A percentile compares a stretch with the other conserved stretches of the same genome.
Conservation (phyloP, 2,329 filamentous ascomycete species). For the Lomentospora prolificans region DNA sequence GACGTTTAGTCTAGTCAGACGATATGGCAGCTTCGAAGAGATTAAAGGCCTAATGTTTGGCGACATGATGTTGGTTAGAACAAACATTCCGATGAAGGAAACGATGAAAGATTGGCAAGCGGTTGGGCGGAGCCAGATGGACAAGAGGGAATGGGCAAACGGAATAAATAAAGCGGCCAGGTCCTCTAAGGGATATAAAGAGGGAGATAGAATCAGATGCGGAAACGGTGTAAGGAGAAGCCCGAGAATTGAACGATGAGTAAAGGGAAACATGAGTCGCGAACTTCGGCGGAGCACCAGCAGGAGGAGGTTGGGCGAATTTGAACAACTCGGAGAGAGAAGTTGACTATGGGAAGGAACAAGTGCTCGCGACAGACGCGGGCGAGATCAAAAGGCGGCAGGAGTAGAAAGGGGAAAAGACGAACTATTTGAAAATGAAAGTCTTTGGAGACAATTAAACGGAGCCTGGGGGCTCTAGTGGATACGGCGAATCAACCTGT, state of each 20-base stretch:
- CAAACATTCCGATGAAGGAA: conserved; percentile 31
- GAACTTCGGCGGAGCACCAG: neutral
- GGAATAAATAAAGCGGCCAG: conserved; percentile 1
- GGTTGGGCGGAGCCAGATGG: conserved; percentile 6
- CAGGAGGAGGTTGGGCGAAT: conserved; percentile 7
- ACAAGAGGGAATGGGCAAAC: conserved; percentile 6
- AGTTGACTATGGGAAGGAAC: conserved; percentile 7
- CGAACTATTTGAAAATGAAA: conserved; percentile 12
- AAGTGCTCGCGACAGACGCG: conserved; percentile 5
- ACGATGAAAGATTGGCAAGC: conserved; percentile 14
- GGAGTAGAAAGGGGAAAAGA: conserved; percentile 12
- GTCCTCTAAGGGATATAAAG: neutral
- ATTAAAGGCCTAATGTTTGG: conserved; percentile 36
- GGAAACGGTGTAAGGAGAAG: conserved; percentile 10
- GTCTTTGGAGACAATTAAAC: conserved; percentile 3
- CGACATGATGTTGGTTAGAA: conserved; percentile 47
- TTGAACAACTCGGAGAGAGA: conserved; percentile 10
- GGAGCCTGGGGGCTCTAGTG: neutral
- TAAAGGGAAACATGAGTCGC: neutral
- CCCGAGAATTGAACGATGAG: neutral
- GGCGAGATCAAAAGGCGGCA: conserved; percentile 10
- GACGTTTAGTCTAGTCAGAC: conserved; percentile 13
- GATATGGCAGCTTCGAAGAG: conserved; percentile 10
- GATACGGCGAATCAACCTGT: neutral
- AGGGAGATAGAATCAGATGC: conserved; percentile 6